Percentiles rank a stretch among this genome's conserved stretches.
phyloP scores from a whole-genome alignment of 192 early-diverging fungal species.

The Chytriomyces confervae region DNA sequence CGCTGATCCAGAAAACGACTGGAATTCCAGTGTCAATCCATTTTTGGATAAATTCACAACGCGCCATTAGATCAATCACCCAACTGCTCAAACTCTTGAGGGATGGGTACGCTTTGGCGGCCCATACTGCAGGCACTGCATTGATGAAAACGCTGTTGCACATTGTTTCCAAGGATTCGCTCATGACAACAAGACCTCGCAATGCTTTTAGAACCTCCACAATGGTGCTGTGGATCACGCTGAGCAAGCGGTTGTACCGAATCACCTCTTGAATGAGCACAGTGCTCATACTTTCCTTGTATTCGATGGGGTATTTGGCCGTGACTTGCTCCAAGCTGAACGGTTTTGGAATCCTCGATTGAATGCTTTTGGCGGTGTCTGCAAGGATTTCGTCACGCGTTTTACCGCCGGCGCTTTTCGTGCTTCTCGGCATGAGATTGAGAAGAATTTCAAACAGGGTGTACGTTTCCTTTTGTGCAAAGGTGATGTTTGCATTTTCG shows the following conservation, averaged over 20 bases:
- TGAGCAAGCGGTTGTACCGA: constrained; percentile 60
- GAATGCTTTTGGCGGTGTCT: constrained; percentile 56
- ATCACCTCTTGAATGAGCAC: constrained; percentile 66
- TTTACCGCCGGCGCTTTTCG: constrained; percentile 52
- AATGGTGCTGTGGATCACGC: constrained; percentile 57
- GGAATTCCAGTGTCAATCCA: constrained; percentile 66
- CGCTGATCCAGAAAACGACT: constrained; percentile 63
- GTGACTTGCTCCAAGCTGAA: constrained; percentile 53
- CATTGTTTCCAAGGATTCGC: constrained; percentile 59
- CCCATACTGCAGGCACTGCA: constrained; percentile 57
- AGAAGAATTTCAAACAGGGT: constrained; percentile 61
- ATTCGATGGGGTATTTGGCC: constrained; percentile 63
- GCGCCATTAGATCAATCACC: constrained; percentile 57
- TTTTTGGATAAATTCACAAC: constrained; percentile 62
- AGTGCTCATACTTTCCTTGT: constrained; percentile 66
- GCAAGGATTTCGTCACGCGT: constrained; percentile 56
- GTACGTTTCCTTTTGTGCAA: constrained; percentile 65
- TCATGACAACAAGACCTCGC: constrained; percentile 65
- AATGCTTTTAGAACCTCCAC: constrained; percentile 60
- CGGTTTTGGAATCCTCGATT: constrained; percentile 57
- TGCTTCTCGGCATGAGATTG: constrained; percentile 57
- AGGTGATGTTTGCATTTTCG: constrained; percentile 69
- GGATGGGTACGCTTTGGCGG: constrained; percentile 64
- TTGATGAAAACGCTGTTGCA: constrained; percentile 66
- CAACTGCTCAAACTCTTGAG: constrained; percentile 62